Percentiles rank a stretch among this genome's conserved stretches.
These are phyloP conservation scores for Rossbeevera mucosa DNA, from an alignment of 768 basidiomycete species.

Conservation along the genomic window DNA sequence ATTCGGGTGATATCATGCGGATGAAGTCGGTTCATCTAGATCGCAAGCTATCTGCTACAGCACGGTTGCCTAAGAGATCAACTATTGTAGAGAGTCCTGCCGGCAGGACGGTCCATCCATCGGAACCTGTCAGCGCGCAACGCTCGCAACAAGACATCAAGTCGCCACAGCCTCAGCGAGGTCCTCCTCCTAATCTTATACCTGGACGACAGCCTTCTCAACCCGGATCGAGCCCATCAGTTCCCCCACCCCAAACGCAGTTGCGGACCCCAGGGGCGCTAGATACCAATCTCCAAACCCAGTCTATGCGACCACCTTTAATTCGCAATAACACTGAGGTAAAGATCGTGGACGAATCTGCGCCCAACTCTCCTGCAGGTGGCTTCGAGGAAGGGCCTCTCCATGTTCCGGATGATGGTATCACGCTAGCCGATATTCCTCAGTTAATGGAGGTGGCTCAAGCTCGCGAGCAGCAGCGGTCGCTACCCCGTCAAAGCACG, in stretches of 20 bases:
- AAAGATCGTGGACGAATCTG: slow-evolving; percentile 82
- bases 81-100: slow-evolving; percentile 94
- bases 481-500: slow-evolving; percentile 70
- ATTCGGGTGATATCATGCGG: slow-evolving; percentile 86
- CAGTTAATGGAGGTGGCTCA: slow-evolving; percentile 90
- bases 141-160: slow-evolving; percentile 40
- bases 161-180: slow-evolving; percentile 37
- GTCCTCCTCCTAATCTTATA: slow-evolving; percentile 34
- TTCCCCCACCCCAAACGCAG: slow-evolving; percentile 34
- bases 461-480: slow-evolving; percentile 83
- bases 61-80: slow-evolving; percentile 86
- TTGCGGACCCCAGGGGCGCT: slow-evolving; percentile 37
- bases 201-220: slow-evolving; percentile 35
- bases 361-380: slow-evolving; percentile 64
- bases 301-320: slow-evolving; percentile 59
- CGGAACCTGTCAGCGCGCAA: slow-evolving; percentile 50
- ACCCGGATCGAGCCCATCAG: slow-evolving; percentile 28
- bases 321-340: slow-evolving; percentile 81
- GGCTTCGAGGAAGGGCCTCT: slow-evolving; percentile 39
- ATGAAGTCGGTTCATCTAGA: slow-evolving; percentile 94
- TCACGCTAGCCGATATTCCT: slow-evolving; percentile 93
- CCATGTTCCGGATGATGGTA: slow-evolving; percentile 63
- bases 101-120: slow-evolving; percentile 77
- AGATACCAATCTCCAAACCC: slow-evolving; percentile 38
- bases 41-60: slow-evolving; percentile 91